A percentile compares a stretch with the other conserved stretches of the same genome.
Evolutionary conservation across 1,139 yeast genomes (phyloP).

Genomic region (Suhomyces bribrorum): DNA sequence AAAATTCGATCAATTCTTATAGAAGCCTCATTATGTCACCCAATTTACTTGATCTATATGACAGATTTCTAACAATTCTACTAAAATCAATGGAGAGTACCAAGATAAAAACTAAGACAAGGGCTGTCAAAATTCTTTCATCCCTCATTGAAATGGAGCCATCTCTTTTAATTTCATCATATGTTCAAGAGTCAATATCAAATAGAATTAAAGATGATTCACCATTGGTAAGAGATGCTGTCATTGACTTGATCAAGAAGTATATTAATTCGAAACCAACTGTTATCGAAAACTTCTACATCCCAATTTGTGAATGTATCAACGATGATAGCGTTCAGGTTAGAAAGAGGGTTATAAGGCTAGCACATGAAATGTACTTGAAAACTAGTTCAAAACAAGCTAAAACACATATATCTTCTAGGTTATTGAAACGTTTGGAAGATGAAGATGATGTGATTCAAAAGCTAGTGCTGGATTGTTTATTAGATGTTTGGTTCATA

Average conservation of each 20-base stretch:
- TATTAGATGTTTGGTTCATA: constrained; percentile 50
- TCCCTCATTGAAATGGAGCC: constrained; percentile 51
- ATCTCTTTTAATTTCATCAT: constrained; percentile 46
- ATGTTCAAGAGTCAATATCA: constrained; percentile 55
- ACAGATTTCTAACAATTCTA: constrained; percentile 53
- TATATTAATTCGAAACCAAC: constrained; percentile 49
- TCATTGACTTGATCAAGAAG: constrained; percentile 62
- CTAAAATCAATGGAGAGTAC: constrained; percentile 50
- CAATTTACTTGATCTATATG: constrained; percentile 47
- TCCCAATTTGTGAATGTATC: constrained; percentile 50
- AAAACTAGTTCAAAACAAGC: constrained; percentile 32
- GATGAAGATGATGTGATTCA: constrained; percentile 69
- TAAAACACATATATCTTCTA: constrained; percentile 48
- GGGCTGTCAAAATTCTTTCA: constrained; percentile 61
- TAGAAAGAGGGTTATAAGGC: constrained; percentile 58
- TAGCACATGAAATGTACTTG: constrained; percentile 51
- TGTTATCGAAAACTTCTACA: constrained; percentile 49
- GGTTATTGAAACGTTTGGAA: constrained; percentile 54
- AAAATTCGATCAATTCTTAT: constrained; percentile 13
- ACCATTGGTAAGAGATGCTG: constrained; percentile 75
- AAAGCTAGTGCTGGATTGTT: constrained; percentile 39
- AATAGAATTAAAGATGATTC: constrained; percentile 58
- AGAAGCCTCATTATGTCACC: constrained; percentile 23
- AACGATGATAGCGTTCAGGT: constrained; percentile 66
- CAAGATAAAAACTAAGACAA: constrained; percentile 62